Percentiles rank a stretch among this genome's conserved stretches.
These are phyloP conservation scores for Shiraia bambusicola DNA, from an alignment of 2,329 filamentous ascomycete genomes.

Conservation along the genomic window DNA sequence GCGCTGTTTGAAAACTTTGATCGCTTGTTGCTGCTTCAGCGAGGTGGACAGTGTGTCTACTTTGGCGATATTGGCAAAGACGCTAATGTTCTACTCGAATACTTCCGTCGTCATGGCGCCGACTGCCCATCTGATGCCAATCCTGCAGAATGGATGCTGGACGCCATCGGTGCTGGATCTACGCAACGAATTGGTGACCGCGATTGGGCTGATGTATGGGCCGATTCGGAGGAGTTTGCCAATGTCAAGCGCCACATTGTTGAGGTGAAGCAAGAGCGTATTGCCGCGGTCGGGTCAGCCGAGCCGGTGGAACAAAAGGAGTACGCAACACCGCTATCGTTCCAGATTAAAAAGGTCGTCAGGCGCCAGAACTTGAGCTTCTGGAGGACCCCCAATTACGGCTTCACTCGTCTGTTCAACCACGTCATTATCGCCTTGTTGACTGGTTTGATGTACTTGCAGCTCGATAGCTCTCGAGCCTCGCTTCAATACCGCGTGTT, in stretches of 20 bases:
- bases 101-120: conserved; percentile 57
- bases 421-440: conserved; percentile 77
- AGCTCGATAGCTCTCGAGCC: conserved; percentile 72
- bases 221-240: conserved; percentile 68
- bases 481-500: conserved; percentile 86
- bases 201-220: conserved; percentile 82
- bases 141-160: conserved; percentile 77
- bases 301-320: conserved; percentile 63
- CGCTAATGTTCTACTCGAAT: conserved; percentile 66
- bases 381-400: conserved; percentile 86
- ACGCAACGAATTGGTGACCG: conserved; percentile 69
- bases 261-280: conserved; percentile 64
- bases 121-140: conserved; percentile 58
- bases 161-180: conserved; percentile 76
- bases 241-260: conserved; percentile 66
- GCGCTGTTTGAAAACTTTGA: conserved; percentile 88
- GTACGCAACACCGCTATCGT: conserved; percentile 76
- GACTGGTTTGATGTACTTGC: conserved; percentile 76
- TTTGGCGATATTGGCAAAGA: conserved; percentile 82
- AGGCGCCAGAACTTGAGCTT: conserved; percentile 73
- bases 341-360: conserved; percentile 77
- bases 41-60: conserved; percentile 79
- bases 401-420: conserved; percentile 84
- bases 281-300: conserved; percentile 48
- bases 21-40: conserved; percentile 73